Conservation (phyloP, 352 stramenopile genomes). For the Phytophthora ramorum region DNA sequence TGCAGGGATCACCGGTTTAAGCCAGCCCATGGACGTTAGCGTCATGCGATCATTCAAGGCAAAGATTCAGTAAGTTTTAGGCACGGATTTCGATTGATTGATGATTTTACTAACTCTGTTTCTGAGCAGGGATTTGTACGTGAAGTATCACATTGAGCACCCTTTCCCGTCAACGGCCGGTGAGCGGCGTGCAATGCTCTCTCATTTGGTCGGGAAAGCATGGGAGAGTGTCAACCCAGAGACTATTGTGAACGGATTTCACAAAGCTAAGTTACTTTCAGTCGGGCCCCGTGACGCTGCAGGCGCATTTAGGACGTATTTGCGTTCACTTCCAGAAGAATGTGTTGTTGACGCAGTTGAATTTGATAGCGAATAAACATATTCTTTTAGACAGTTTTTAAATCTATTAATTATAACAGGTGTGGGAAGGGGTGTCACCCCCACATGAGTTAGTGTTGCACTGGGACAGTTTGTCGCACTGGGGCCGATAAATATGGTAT, state of each 20-base stretch:
- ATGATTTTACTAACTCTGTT: neutral
- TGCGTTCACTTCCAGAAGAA: neutral
- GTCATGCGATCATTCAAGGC: slow-evolving; percentile 6
- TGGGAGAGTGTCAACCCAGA: neutral
- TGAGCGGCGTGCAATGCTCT: neutral
- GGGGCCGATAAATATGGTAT: neutral
- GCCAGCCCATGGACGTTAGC: slow-evolving; percentile 11
- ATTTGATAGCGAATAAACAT: neutral
- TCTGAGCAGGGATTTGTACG: neutral
- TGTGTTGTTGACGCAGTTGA: neutral
- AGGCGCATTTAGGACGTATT: neutral
- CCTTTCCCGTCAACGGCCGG: neutral
- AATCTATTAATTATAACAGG: neutral
- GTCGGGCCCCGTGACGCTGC: neutral
- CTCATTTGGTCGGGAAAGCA: neutral
- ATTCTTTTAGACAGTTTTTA: neutral
- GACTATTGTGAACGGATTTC: neutral
- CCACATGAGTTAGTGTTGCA: neutral
- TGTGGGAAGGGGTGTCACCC: neutral
- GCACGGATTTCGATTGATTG: neutral
- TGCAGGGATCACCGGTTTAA: neutral
- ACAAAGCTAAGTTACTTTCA: neutral
- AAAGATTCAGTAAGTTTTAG: slow-evolving; percentile 3
- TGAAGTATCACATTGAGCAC: slow-evolving; percentile 2
- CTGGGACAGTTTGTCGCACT: slow-evolving; percentile 5